A percentile compares a stretch with the other conserved stretches of the same genome.
Conservation (phyloP, 345 rosid genomes). For the Citrus hindsii region DNA sequence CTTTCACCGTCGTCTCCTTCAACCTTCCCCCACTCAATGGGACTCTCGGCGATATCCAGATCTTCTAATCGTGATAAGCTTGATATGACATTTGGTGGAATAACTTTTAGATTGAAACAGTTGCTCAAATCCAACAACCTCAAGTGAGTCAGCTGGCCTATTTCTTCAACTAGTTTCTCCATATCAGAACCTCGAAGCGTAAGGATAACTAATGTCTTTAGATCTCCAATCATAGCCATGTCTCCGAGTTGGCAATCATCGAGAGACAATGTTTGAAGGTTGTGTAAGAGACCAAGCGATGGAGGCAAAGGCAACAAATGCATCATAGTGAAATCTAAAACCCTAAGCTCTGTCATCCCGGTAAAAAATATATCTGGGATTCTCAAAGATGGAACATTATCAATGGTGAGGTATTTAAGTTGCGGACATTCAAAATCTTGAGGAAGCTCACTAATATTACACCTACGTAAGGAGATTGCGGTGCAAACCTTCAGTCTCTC, state of each 20-base stretch:
- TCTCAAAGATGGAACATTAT: not conserved
- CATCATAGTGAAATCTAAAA: not conserved
- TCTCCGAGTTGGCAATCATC: not conserved
- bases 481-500: not conserved
- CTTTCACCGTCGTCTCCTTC: not conserved
- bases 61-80: slow-evolving; percentile 23
- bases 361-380: not conserved
- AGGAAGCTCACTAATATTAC: not conserved
- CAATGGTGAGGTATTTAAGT: not conserved
- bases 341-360: not conserved
- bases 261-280: slow-evolving; percentile 2
- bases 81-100: slow-evolving; percentile 7
- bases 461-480: fast-evolving
- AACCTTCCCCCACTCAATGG: slow-evolving; percentile 10
- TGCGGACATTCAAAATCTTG: not conserved
- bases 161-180: not conserved
- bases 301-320: not conserved
- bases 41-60: slow-evolving; percentile 3
- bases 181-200: not conserved
- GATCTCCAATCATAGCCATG: not conserved
- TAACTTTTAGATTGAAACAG: fast-evolving
- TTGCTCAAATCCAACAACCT: not conserved
- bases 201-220: not conserved
- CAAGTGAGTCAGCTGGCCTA: slow-evolving; percentile 9
- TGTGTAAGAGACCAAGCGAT: not conserved